Base-by-base conservation (phyloP, 306 rosid genomes). In the Chamaecrista fasciculata region DNA sequence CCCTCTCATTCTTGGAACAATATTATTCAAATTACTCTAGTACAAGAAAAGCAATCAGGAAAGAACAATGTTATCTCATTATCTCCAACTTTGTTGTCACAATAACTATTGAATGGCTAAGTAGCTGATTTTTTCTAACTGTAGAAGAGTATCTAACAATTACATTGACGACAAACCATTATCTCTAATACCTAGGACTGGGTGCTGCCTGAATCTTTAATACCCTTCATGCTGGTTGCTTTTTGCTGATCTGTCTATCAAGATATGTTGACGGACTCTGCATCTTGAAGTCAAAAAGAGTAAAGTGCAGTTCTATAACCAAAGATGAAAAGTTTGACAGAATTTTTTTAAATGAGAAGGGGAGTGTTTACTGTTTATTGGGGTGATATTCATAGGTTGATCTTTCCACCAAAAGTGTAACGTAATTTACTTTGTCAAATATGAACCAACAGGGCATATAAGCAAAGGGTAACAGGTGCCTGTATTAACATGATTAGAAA, bases 231-330 rank as follows among this genome's bases (percentile, higher is more conserved):
- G 40, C 52, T 44, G 29, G 43, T 51, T 40, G n/a, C 56, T 46
- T 52, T 63, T 34, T 29, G 25, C 58, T 73, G 37, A 60, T 33
- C 26, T 28, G 15, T 72, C 26, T 12, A 46, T 43, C 19, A 70
- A 70, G 29, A 76, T 60, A 10, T 47, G 40, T 42, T 61, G 60
- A 31, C 15, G 21, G 10, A 49, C 20, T 47, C 25, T 33, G 14
- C 60, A 14, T 11, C 37, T 31, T 60, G 61, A 0, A 11, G 61
- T 47, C 40, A 34, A 46, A 36, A 2, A 48, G 39, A 48, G 28
- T 61, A 15, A 48, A 60, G 39, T 34, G 10, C 49, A 10, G 19
- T 59, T 28, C 16, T 48, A 33, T 33, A 46, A 46, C 24, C 62
- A 26, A 47, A 4, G 28, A 19, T 49, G 56, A 49, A 20, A 49